These are phyloP conservation scores for Xenosphaeropsis pyriputrescens DNA, from an alignment of 2,329 filamentous ascomycete genomes.

Conservation along the genomic window DNA sequence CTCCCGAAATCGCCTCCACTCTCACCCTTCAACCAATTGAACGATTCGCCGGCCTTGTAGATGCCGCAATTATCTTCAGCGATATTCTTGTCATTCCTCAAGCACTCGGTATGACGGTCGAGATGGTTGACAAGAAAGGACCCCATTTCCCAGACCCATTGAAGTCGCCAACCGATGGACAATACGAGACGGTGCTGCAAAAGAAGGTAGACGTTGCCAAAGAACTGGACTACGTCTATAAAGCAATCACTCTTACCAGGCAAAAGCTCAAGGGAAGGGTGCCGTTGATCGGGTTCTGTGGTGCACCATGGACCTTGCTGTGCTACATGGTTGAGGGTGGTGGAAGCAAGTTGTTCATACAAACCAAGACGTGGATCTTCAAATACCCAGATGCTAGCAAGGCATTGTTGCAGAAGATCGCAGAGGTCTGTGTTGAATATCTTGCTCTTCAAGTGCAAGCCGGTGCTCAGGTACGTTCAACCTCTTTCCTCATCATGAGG, in stretches of 20 bases:
- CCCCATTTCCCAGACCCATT: conserved; percentile 87
- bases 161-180: conserved; percentile 61
- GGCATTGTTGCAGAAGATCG: conserved; percentile 75
- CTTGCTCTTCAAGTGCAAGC: conserved; percentile 84
- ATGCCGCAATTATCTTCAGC: conserved; percentile 97
- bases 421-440: conserved; percentile 89
- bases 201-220: conserved; percentile 70
- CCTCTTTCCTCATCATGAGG: not conserved
- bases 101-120: conserved; percentile 95
- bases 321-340: conserved; percentile 99
- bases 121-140: conserved; percentile 96
- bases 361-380: conserved; percentile 95
- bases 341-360: conserved; percentile 85
- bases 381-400: conserved; percentile 71
- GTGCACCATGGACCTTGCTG: conserved; percentile 89
- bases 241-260: conserved; percentile 82
- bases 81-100: conserved; percentile 97
- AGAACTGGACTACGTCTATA: conserved; percentile 88
- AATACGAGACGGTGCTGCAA: conserved; percentile 66
- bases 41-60: conserved; percentile 77
- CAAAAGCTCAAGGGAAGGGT: conserved; percentile 79
- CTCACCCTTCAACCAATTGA: conserved; percentile 92
- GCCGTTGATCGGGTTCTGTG: conserved; percentile 90
- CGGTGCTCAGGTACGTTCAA: conserved; percentile 59
- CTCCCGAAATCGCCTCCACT: conserved; percentile 82